Base-by-base conservation (phyloP, 129 eudicot species). In the Pseudognaphalium luteoalbum region DNA sequence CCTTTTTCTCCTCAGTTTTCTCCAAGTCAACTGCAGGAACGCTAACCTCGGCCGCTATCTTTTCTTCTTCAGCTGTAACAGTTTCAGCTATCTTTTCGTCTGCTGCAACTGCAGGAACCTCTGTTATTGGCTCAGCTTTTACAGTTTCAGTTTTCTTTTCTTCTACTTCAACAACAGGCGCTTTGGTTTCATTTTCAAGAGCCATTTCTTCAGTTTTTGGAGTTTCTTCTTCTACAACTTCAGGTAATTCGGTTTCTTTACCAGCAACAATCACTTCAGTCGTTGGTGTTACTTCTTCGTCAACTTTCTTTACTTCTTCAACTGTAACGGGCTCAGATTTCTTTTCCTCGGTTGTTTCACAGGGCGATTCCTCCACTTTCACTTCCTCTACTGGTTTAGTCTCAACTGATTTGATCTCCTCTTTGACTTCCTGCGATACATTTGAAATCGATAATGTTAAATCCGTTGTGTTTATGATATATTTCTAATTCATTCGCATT, bases 381-480 rank as follows among this genome's bases (percentile, higher is more conserved):
- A 57, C 62, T 57, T 57, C 78, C 14, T 82, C 78, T 12, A 47
- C 19, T 33, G 71, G 65, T 28, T 66, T 34, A 34, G 60, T 68
- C 28, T 47, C 83, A 44, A 66, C 68, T 66, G 71, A 39, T 72
- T 82, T 73, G 28, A 59, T 65, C 68, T 75, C 84, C 83, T 91
- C 84, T 73, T 82, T 82, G 21, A 84, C 86, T 78, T 72, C 83
- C 92, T 88, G 87, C 79, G 82, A 56, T 68, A 25, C 16, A 56
- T 47, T 54, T 21, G 14, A 39, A 52, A 50, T 42, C 22, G 22
- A 68, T 66, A 15, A 20, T 75, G n/a, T 59, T 42, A 39, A 29
- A 30, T 11, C 11, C 20, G 16, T 9, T 57, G 32, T 15, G 6
- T 59, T 68, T 29, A 51, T 58, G 4, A 33, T 41, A 32, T 7